Base-by-base conservation (phyloP, 352 stramenopile species). In the Phytophthora sansomeana region DNA sequence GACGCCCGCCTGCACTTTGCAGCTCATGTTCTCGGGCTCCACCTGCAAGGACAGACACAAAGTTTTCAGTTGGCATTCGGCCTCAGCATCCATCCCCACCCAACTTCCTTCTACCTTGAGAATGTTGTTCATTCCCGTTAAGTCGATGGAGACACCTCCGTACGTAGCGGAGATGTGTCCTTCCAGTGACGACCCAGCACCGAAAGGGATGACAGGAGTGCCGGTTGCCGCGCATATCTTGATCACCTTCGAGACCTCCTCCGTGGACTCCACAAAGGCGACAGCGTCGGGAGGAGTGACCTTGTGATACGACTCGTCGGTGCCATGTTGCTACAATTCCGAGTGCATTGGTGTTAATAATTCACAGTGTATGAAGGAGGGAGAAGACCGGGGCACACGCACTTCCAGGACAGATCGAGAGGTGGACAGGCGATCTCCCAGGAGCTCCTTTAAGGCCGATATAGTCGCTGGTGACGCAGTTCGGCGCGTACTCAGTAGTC, bases 161-260 rank as follows among this genome's bases (percentile, higher is more conserved):
- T 89, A 63, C 6, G 93, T 78, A 17, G 94, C 84, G 6, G 83
- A 90, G 24, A 98, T 93, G 77, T 99, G 97, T 16, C 97, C 97
- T 81, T 99, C 97, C 3, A 99, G 74, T 41, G 87, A 97, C 51
- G 86, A 89, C 2, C 86, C 95, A 26, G 82, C 90, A 29, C 96
- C 97, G 80, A 97, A 99, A 1, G 97, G 91, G 61, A 99, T 97
- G 29, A 99, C 87, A 13, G 97, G 92, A 38, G 96, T 96, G 48
- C 50, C 41, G 46, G 80, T 54, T 41, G 84, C 64, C 44, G 81
- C 60, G 62, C 95, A 98, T 53, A 97, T 88, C 63, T 92, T 91
- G 35, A 99, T 64, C 57, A 99, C 87, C 41, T 88, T 68, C 13
- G 81, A 77, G 9, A 99, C 89, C 71, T 99, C 87, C 53, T 97